Conservation (phyloP, 2,329 filamentous ascomycete species). For the Xylariaceae sp. region DNA sequence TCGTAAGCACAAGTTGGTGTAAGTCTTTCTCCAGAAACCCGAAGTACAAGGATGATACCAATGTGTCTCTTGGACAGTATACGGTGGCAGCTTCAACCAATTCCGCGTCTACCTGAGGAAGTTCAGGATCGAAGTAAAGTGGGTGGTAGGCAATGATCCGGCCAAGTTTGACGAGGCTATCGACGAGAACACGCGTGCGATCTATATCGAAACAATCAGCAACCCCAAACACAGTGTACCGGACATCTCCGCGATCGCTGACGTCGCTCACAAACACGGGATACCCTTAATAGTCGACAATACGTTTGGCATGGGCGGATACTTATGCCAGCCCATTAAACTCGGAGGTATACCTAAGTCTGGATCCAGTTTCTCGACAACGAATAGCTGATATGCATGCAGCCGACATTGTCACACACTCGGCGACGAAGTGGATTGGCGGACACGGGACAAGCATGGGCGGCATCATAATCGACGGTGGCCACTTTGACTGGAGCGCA, state of each 20-base stretch:
- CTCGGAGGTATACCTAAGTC: slow-evolving; percentile 54
- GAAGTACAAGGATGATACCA: slow-evolving; percentile 4
- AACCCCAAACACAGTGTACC: slow-evolving; percentile 56
- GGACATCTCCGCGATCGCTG: slow-evolving; percentile 70
- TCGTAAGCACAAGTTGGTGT: slow-evolving; percentile 46
- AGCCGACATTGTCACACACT: slow-evolving; percentile 75
- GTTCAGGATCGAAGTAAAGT: slow-evolving; percentile 48
- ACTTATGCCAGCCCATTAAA: slow-evolving; percentile 69
- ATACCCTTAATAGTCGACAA: slow-evolving; percentile 63
- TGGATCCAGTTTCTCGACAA: not conserved
- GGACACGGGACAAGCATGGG: slow-evolving; percentile 75
- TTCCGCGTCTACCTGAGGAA: slow-evolving; percentile 48
- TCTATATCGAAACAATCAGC: slow-evolving; percentile 44
- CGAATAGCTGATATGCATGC: slow-evolving; percentile 21
- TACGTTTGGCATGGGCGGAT: slow-evolving; percentile 75
- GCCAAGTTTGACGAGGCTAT: slow-evolving; percentile 40
- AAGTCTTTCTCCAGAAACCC: slow-evolving; percentile 23
- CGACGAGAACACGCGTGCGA: slow-evolving; percentile 42
- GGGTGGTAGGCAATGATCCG: slow-evolving; percentile 43
- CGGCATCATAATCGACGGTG: slow-evolving; percentile 71
- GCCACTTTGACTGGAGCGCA: slow-evolving; percentile 76
- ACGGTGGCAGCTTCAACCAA: slow-evolving; percentile 48
- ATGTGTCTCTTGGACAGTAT: slow-evolving; percentile 35
- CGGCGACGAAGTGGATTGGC: slow-evolving; percentile 76
- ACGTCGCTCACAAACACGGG: slow-evolving; percentile 57